Evolutionary conservation across 345 rosid genomes (phyloP).

Genomic region (Cardamine occulta): DNA sequence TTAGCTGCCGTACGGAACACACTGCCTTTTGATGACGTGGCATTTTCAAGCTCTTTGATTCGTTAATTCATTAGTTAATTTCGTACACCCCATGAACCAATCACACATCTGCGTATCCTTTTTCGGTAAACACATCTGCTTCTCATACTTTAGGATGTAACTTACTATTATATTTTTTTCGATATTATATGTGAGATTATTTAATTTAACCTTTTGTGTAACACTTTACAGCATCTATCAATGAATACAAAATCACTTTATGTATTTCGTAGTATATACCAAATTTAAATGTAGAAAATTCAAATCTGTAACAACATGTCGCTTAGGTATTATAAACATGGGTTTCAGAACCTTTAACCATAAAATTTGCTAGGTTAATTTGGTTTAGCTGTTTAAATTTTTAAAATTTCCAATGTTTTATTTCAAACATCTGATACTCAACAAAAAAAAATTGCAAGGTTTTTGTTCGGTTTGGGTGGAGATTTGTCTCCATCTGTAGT

Average conservation of each 20-base stretch:
- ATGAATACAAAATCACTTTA: constrained; percentile 7
- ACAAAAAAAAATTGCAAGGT: background rate
- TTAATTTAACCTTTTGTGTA: background rate
- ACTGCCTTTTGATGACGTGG: constrained; percentile 34
- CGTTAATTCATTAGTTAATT: constrained; percentile 29
- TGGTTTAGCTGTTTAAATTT: background rate
- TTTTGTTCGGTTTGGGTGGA: background rate
- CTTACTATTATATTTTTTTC: background rate
- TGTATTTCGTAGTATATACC: background rate
- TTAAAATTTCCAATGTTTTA: background rate
- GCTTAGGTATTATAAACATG: no score
- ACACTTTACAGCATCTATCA: background rate
- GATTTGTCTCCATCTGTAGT: background rate
- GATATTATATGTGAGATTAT: background rate
- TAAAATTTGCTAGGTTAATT: background rate
- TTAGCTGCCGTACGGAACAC: constrained; percentile 31
- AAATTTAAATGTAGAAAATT: background rate
- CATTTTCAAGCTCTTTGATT: constrained; percentile 17
- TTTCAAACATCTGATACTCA: no score
- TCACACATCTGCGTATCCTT: constrained; percentile 15
- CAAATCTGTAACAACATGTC: background rate
- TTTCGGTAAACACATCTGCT: constrained; percentile 15
- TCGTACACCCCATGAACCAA: constrained; percentile 1
- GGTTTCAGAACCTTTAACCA: background rate
- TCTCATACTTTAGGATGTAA: constrained; percentile 12